Evolutionary conservation across 2,329 filamentous ascomycete species (phyloP).

Genomic region (Diaporthe batatas): DNA sequence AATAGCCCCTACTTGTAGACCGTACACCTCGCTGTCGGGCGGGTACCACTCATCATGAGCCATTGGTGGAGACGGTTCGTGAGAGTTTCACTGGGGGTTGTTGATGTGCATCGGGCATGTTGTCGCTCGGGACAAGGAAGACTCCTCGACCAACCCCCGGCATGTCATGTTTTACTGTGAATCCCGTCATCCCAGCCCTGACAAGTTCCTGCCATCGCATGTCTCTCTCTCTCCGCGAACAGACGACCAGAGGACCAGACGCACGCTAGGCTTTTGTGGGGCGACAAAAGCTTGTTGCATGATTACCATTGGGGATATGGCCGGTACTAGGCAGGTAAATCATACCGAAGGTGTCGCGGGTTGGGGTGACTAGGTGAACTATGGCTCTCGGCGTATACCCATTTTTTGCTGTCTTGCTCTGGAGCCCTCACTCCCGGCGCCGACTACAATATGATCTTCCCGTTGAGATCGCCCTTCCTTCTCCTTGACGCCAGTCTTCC

Average conservation of each 20-base stretch:
- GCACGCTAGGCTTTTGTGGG: constrained; percentile 16
- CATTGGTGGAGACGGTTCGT: background rate
- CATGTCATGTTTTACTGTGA: constrained; percentile 15
- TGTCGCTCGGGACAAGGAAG: constrained; percentile 12
- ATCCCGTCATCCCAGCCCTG: constrained; percentile 22
- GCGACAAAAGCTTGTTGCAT: constrained; percentile 29
- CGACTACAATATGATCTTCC: constrained; percentile 20
- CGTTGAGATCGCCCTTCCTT: constrained; percentile 14
- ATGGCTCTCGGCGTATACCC: constrained; percentile 15
- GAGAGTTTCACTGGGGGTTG: background rate
- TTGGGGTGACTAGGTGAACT: background rate
- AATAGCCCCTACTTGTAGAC: background rate
- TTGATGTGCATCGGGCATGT: constrained; percentile 24
- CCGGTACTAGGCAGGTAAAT: constrained; percentile 31
- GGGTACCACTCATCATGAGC: background rate
- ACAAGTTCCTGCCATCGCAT: constrained; percentile 29
- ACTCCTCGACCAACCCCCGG: constrained; percentile 4
- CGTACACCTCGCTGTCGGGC: background rate
- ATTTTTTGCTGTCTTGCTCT: constrained; percentile 20
- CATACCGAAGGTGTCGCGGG: constrained; percentile 29
- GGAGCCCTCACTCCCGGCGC: constrained; percentile 3
- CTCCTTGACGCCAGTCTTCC: constrained; percentile 30
- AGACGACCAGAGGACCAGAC: background rate
- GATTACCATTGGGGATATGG: constrained; percentile 26
- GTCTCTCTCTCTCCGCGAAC: background rate